Base-by-base conservation (phyloP, 176 grass and related monocot species). In the Eragrostis nindensis region DNA sequence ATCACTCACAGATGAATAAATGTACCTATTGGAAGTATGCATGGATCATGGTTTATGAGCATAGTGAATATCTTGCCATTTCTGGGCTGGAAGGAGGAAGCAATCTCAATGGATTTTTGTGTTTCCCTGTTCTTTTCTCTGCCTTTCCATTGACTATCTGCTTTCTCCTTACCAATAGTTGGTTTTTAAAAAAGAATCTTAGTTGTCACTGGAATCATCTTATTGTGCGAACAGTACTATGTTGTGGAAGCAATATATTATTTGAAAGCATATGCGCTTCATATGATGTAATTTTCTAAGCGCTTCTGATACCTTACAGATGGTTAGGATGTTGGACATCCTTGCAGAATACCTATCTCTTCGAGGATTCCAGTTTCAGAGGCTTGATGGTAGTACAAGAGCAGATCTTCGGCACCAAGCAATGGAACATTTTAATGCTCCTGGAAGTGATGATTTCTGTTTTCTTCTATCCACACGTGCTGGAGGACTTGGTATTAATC, bases 291-390 rank as follows among this genome's bases (percentile, higher is more conserved):
- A 16, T 46, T 36, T 8, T 65, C 43, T 77, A 54, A 79, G 43
- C 65, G 18, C 10, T 16, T 53, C 59, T 67, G 67, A 62, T 89
- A 38, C 70, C 54, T 70, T 84, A 73, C 92, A 99, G 96, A 99
- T 99, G 96, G 96, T 99, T 72, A 95, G 80, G 90, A 95, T 99
- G 96, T 78, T 99, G 84, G 96, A 99, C 82, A 99, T 99, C 80
- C 91, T 99, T 86, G 87, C 96, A 40, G 96, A 99, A 76, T 99
- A 99, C 81, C 82, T 99, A 42, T 93, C 92, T 11, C 82, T 99
- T 79, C 86, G 92, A 74, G 96, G 96, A 79, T 95, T 99, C 79
- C 92, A 99, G 80, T 99, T 91, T 87, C 96, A 99, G 82, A 93
- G 96, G 75, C 90, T 99, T 89, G 96, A 99, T 93, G 96, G 96